Evolutionary conservation across 495 filamentous ascomycete species (phyloP).

Genomic region (Hypoxylon fuscum): DNA sequence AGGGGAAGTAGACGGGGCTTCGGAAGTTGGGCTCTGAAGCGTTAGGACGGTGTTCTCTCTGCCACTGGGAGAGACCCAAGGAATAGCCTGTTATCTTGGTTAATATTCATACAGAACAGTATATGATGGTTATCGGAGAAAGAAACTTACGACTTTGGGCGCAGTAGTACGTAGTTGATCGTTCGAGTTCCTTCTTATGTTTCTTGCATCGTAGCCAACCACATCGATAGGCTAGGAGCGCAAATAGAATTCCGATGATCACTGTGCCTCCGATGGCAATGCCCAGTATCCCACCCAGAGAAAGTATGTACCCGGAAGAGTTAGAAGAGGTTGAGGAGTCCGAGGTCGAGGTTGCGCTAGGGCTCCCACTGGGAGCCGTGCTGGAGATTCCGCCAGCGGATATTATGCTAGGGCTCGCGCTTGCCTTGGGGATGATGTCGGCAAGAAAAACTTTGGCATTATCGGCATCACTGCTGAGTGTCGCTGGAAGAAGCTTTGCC

Average conservation of each 20-base stretch:
- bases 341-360: background rate
- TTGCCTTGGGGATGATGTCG: background rate
- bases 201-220: slow-evolving; percentile 31
- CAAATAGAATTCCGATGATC: slow-evolving; percentile 28
- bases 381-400: too few species aligned
- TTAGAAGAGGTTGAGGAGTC: slow-evolving; percentile 4
- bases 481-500: slow-evolving; percentile 26
- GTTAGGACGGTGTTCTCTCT: slow-evolving; percentile 7
- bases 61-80: slow-evolving; percentile 16
- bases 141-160: slow-evolving; percentile 14
- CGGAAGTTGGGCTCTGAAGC: slow-evolving; percentile 11
- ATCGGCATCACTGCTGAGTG: slow-evolving; percentile 19
- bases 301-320: slow-evolving; percentile 15
- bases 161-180: slow-evolving; percentile 1
- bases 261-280: slow-evolving; percentile 32
- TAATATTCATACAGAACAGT: slow-evolving; percentile 1
- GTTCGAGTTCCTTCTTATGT: slow-evolving; percentile 14
- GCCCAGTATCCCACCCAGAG: slow-evolving; percentile 30
- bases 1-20: slow-evolving; percentile 17
- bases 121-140: background rate
- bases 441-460: slow-evolving; percentile 30
- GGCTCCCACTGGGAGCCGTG: too few species aligned
- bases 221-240: slow-evolving; percentile 24
- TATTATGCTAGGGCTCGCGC: too few species aligned
- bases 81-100: slow-evolving; percentile 19